Base-by-base conservation (phyloP, 176 grass and related monocot genomes). In the Aegilops umbellulata region DNA sequence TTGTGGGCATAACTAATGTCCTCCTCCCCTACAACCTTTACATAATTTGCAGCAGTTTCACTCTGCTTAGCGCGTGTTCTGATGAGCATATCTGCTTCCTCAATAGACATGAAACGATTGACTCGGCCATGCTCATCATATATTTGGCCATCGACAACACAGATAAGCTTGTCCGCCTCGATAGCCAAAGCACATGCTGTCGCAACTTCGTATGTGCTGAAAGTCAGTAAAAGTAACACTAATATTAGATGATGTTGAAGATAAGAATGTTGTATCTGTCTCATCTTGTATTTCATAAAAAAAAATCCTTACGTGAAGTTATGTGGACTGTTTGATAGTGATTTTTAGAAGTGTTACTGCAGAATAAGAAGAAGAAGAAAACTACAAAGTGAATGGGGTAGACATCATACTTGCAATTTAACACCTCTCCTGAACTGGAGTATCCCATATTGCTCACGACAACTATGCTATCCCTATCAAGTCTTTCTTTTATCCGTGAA, bases 141-240 rank as follows among this genome's bases (percentile, higher is more conserved):
- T 89, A 98, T 98, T 65, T 90, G 87, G 16, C 93, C 95, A 89
- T 98, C 95, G 32, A 92, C 89, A 47, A 95, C 42, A 47, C 93
- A 98, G 69, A 98, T 98, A 80, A 98, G 84, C 87, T 98, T 98
- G 84, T 98, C 93, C 1, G 95, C 93, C 78, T 95, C 89, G 13
- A 98, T 88, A 81, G 95, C 91, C 86, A 95, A 90, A 47, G 95
- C 93, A 89, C 95, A 98, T 65, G 95, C 91, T 75, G 95, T 95
- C 80, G 95, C 93, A 89, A 98, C 93, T 92, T 98, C 95, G 46
- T 98, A 95, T 39, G 95, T 95, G 88, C 95, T 98, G 86, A 84
- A 89, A 86, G 84, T 58, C 78, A 51, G 11, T 19, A 77, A 74
- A 63, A 74, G 42, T 57, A 47, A 80, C 35, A 72, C 10, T 46